A percentile compares a stretch with the other conserved stretches of the same genome.
Evolutionary conservation across 73 alveolate genomes (phyloP).

Genomic region (Urostyla sp.): DNA sequence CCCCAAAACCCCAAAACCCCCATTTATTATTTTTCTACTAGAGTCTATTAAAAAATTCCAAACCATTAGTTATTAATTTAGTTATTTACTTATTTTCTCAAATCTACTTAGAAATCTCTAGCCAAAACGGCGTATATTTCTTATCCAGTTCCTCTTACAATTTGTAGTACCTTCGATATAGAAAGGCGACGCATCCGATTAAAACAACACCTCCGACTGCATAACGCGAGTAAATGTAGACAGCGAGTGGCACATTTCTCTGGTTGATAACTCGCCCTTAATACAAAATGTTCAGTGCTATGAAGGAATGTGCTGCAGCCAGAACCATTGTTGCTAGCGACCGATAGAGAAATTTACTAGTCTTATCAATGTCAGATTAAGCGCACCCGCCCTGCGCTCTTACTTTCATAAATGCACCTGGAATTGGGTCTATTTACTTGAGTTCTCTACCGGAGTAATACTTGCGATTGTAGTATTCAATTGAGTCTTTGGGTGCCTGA

Average conservation of each 20-base stretch:
- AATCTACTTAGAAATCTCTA: slow-evolving; percentile 32
- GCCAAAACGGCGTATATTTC: slow-evolving; percentile 59
- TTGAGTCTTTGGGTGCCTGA: slow-evolving; percentile 10
- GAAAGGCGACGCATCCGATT: neutral
- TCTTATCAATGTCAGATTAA: slow-evolving; percentile 22
- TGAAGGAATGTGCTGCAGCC: slow-evolving; percentile 31
- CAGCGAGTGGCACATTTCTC: neutral
- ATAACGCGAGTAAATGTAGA: slow-evolving; percentile 8
- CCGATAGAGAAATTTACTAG: slow-evolving; percentile 35
- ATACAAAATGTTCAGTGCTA: slow-evolving; percentile 3
- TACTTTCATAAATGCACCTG: slow-evolving; percentile 46
- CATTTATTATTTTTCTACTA: too few relatives aligned
- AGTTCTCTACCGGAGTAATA: slow-evolving; percentile 5
- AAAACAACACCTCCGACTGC: slow-evolving; percentile 14
- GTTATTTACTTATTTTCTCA: neutral
- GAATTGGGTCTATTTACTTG: neutral
- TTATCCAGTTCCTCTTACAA: slow-evolving; percentile 21
- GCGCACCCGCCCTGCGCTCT: slow-evolving; percentile 58
- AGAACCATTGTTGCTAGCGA: slow-evolving; percentile 29
- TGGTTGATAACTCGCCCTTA: neutral
- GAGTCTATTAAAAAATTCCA: neutral
- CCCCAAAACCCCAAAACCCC: neutral
- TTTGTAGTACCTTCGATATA: neutral
- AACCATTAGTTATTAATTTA: neutral
- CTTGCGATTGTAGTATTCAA: slow-evolving; percentile 24